Percentiles rank a stretch among this genome's conserved stretches.
Evolutionary conservation across 306 rosid species (phyloP).

Genomic region (Benincasa hispida): DNA sequence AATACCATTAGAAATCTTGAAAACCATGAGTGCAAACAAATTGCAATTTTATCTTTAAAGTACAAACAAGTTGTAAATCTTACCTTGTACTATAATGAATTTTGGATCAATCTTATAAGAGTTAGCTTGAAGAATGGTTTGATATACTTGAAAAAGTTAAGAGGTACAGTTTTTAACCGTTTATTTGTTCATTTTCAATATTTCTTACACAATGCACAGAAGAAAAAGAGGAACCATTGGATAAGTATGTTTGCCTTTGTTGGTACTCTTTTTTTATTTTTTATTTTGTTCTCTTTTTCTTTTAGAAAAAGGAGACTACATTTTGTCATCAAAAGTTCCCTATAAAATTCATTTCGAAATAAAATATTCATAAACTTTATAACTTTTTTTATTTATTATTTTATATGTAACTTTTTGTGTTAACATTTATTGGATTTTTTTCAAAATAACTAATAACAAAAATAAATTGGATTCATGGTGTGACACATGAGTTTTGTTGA

Average conservation of each 20-base stretch:
- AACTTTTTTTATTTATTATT: not conserved
- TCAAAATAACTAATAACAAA: too few species aligned
- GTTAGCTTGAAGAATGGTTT: not conserved
- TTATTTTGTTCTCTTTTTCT: too few species aligned
- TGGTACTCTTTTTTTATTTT: not conserved
- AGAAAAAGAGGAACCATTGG: not conserved
- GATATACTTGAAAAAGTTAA: not conserved
- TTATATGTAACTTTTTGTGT: too few species aligned
- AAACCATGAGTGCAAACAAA: too few species aligned
- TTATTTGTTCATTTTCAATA: not conserved
- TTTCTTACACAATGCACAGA: not conserved
- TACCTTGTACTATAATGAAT: not conserved
- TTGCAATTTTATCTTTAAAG: too few species aligned
- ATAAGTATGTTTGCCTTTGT: not conserved
- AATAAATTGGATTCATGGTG: too few species aligned
- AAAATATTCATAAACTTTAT: not conserved
- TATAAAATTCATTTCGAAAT: too few species aligned
- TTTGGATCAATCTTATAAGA: not conserved
- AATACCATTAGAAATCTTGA: too few species aligned
- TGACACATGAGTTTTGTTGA: too few species aligned
- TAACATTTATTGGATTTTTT: too few species aligned
- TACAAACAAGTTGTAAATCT: not conserved
- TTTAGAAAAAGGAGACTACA: too few species aligned
- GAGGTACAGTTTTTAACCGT: not conserved
- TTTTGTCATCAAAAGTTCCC: not conserved